Percentiles rank a stretch among this genome's conserved stretches.
These are phyloP conservation scores for Tetrahymena malaccensis DNA, from an alignment of 73 alveolate genomes.

Conservation along the genomic window DNA sequence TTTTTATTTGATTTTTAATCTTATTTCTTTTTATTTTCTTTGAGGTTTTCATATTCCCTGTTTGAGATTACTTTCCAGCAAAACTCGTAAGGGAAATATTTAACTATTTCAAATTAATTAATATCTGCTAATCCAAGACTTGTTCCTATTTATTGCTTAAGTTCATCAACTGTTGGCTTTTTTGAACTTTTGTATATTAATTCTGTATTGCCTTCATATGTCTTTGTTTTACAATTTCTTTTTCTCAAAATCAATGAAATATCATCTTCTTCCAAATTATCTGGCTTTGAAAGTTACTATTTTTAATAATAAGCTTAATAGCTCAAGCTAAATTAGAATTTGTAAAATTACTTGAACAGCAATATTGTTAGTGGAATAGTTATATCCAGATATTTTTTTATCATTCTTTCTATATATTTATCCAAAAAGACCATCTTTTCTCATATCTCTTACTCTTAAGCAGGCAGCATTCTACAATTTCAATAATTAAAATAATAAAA, in stretches of 20 bases:
- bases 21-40: not conserved
- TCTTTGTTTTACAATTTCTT: not conserved
- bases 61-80: not conserved
- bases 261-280: not conserved
- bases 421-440: not conserved
- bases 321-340: not conserved
- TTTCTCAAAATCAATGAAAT: not conserved
- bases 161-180: not conserved
- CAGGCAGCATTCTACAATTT: not conserved
- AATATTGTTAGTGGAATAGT: not conserved
- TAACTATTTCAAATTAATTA: not conserved
- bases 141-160: not conserved
- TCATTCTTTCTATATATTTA: not conserved
- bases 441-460: not conserved
- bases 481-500: no score
- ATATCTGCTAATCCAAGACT: not conserved
- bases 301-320: not conserved
- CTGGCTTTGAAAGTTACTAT: not conserved
- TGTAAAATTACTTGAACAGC: not conserved
- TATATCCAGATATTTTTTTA: not conserved
- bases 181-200: not conserved
- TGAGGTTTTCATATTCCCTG: not conserved
- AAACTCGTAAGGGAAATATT: not conserved
- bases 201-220: not conserved
- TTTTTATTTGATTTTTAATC: not conserved